These are phyloP conservation scores for Fraxinus pennsylvanica DNA, from an alignment of 257 asterid genomes.

Conservation along the genomic window DNA sequence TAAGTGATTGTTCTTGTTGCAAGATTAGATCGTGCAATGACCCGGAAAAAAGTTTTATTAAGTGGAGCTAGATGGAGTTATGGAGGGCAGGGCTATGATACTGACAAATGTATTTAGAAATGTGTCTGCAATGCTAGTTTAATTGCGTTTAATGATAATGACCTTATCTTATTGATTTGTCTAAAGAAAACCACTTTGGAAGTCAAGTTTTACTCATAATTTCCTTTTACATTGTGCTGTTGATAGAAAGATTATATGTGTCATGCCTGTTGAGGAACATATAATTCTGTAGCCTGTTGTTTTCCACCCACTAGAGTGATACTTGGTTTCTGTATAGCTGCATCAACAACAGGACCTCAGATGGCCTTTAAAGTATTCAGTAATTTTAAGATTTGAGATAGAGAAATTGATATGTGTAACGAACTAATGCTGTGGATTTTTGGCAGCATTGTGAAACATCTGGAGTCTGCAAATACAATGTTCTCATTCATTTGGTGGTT, in stretches of 20 bases:
- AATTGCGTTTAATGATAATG: neutral
- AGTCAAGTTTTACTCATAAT: neutral
- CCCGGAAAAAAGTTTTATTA: neutral
- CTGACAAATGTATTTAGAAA: neutral
- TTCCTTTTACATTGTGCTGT: neutral
- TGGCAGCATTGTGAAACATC: constrained; percentile 70
- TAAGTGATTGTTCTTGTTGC: neutral
- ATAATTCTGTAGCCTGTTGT: neutral
- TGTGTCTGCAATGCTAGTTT: neutral
- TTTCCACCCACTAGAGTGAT: neutral
- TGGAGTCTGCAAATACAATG: constrained; percentile 95
- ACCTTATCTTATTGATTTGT: neutral
- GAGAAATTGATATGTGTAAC: constrained; percentile 21
- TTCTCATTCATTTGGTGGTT: constrained; percentile 99
- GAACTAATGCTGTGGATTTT: constrained; percentile 21
- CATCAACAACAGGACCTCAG: neutral
- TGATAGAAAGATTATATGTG: neutral
- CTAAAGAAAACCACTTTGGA: neutral
- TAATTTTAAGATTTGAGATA: neutral
- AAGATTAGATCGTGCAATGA: neutral
- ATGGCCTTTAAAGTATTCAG: neutral
- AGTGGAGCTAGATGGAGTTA: neutral
- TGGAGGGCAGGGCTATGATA: neutral
- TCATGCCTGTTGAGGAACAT: neutral
- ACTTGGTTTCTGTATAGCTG: neutral